These are phyloP conservation scores for Fusarium sp. DNA, from an alignment of 2,329 filamentous ascomycete species.

Conservation along the genomic window DNA sequence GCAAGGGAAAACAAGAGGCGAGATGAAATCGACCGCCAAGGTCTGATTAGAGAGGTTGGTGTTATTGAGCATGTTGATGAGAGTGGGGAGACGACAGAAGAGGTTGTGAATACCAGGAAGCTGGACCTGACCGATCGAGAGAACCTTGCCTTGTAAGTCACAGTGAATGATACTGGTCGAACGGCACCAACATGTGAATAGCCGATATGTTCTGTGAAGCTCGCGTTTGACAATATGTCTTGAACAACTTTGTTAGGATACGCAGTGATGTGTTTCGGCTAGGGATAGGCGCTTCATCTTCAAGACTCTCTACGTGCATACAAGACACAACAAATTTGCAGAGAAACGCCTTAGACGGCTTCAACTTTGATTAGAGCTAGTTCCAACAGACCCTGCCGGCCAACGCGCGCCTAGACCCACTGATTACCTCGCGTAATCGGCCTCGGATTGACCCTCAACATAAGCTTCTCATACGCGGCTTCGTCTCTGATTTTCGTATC, in stretches of 20 bases:
- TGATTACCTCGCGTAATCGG: not conserved
- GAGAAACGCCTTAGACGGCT: not conserved
- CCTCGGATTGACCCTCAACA: not conserved
- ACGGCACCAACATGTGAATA: not conserved
- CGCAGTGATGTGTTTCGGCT: not conserved
- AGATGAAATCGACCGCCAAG: not conserved
- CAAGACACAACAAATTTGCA: not conserved
- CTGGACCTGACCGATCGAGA: constrained; percentile 1
- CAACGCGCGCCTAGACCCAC: not conserved
- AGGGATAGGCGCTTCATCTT: not conserved
- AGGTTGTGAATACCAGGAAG: not conserved
- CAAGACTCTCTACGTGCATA: not conserved
- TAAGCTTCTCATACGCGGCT: not conserved
- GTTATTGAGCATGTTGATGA: constrained; percentile 1
- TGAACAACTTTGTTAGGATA: too few relatives aligned
- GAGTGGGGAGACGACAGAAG: not conserved
- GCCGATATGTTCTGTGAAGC: not conserved
- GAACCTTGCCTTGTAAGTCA: not conserved
- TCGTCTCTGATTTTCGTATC: not conserved
- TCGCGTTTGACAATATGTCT: not conserved
- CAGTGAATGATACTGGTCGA: not conserved
- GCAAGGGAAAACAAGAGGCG: not conserved
- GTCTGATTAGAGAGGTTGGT: not conserved
- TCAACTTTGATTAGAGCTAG: not conserved
- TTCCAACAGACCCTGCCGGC: not conserved